Evolutionary conservation across 139 green algal species (phyloP), one percentile per base, ranked within the genome.

Genomic region (Micromonas commoda): DNA sequence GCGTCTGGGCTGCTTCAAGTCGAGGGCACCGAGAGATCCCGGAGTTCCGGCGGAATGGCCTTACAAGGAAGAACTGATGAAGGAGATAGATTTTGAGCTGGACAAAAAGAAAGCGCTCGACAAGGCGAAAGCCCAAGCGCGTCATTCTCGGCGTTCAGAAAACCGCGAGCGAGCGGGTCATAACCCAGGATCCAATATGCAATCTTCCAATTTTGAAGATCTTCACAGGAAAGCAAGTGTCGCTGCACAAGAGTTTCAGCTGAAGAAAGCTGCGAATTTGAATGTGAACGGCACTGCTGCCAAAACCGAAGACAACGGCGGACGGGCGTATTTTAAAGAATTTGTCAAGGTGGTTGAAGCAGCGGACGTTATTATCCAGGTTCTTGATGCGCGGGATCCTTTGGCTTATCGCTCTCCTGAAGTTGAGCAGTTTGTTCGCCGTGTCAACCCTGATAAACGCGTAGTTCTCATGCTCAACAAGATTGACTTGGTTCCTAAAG

Each of bases 401-500:
- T 53, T 92, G 6, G 90, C 86, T 4, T 95, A 91, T 85, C 89
- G 95, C 53, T 98, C 92, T 87, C 34, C 69, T 2, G 93, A 99
- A 45, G 89, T 99, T 20, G 95, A 99, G 87, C 86, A 88, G 21
- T 94, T 94, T 77, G 86, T 99, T 24, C 84, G 90, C 4, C 70
- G 73, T 2, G 80, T 82, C 3, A 87, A 91, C 78, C 85, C 93
- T 32, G 86, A 91, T 81, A 98, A 98, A 82, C 88, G 89, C 39
- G 85, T 99, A 78, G 88, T 99, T 54, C 88, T 99, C 67, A 86
- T 99, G 76, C 87, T 99, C 26, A 99, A 99, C 90, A 99, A 99
- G 80, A 96, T 98, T 64, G 72, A 78, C 53, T 38, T 78, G 16
- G 72, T 78, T 21, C 72, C 72, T 9, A 68, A 53, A 28, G 53